Evolutionary conservation across 192 early-diverging fungal genomes (phyloP).

Genomic region (Pilaira anomala): DNA sequence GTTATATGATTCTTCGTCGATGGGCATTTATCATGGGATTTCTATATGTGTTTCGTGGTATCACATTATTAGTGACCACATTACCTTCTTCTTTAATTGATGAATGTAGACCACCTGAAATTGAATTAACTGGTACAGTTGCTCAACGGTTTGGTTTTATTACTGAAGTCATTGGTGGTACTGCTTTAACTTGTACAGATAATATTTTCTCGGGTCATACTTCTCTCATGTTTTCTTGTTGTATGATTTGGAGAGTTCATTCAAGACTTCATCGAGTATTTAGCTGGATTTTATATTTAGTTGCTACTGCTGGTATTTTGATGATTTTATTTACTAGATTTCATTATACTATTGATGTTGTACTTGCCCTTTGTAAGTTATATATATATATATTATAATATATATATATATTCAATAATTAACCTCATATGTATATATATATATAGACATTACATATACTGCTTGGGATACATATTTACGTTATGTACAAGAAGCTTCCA

Average conservation of each 20-base stretch:
- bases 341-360: slow-evolving; percentile 62
- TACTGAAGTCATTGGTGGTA: slow-evolving; percentile 45
- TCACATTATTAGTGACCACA: slow-evolving; percentile 56
- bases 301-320: slow-evolving; percentile 39
- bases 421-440: not conserved
- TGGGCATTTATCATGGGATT: slow-evolving; percentile 51
- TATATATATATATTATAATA: not conserved
- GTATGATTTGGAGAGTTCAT: slow-evolving; percentile 53
- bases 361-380: slow-evolving; percentile 47
- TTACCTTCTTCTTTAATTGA: slow-evolving; percentile 46
- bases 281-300: slow-evolving; percentile 39
- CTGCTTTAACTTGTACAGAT: slow-evolving; percentile 55
- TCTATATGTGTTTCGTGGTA: slow-evolving; percentile 52
- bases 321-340: slow-evolving; percentile 52
- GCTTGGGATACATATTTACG: slow-evolving; percentile 26
- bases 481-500: slow-evolving; percentile 23
- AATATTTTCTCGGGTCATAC: slow-evolving; percentile 68
- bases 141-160: slow-evolving; percentile 45
- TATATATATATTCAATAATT: not conserved
- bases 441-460: slow-evolving; percentile 22
- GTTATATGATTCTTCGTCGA: slow-evolving; percentile 51
- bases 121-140: slow-evolving; percentile 37
- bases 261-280: slow-evolving; percentile 44
- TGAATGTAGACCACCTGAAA: slow-evolving; percentile 35
- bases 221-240: slow-evolving; percentile 48